These are phyloP conservation scores for Berberis thunbergii DNA, from an alignment of 164 flowering plant species.

Conservation along the genomic window DNA sequence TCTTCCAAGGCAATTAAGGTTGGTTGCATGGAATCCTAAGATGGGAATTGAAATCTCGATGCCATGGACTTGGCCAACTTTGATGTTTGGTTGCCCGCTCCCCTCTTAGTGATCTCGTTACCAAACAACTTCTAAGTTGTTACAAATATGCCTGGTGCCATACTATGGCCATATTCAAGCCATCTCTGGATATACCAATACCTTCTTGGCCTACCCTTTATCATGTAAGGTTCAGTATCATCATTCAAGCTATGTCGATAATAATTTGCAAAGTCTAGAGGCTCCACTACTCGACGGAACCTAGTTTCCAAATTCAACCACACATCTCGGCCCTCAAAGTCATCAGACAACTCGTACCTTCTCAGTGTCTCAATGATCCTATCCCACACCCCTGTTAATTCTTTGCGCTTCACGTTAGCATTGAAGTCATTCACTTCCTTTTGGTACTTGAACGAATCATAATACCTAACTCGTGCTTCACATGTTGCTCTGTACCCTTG, in stretches of 20 bases:
- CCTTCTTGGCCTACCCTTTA: slow-evolving; percentile 55
- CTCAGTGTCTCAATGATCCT: slow-evolving; percentile 64
- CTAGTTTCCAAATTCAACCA: slow-evolving; percentile 59
- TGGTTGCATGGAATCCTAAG: neutral
- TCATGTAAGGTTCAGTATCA: slow-evolving; percentile 61
- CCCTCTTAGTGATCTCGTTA: too few species aligned
- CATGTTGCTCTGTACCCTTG: slow-evolving; percentile 30
- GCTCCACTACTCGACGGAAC: slow-evolving; percentile 60
- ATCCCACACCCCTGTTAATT: slow-evolving; percentile 72
- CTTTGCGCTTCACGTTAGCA: slow-evolving; percentile 58
- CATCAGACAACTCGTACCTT: slow-evolving; percentile 58
- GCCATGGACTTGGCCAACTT: too few species aligned
- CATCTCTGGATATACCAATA: slow-evolving; percentile 57
- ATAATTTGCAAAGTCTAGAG: slow-evolving; percentile 82
- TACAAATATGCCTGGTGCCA: slow-evolving; percentile 15
- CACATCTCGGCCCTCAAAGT: slow-evolving; percentile 36
- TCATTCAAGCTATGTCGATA: slow-evolving; percentile 60
- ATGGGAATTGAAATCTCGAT: too few species aligned
- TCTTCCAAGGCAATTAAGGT: slow-evolving; percentile 10
- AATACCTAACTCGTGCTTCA: slow-evolving; percentile 43
- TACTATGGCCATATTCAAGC: slow-evolving; percentile 33
- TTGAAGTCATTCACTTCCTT: slow-evolving; percentile 36
- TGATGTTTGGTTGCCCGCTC: too few species aligned
- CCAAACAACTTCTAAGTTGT: too few species aligned
- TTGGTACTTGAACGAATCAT: slow-evolving; percentile 60